Evolutionary conservation across 1,139 yeast genomes (phyloP), one percentile per base, ranked within the genome.

Genomic region (Taphrina confusa): DNA sequence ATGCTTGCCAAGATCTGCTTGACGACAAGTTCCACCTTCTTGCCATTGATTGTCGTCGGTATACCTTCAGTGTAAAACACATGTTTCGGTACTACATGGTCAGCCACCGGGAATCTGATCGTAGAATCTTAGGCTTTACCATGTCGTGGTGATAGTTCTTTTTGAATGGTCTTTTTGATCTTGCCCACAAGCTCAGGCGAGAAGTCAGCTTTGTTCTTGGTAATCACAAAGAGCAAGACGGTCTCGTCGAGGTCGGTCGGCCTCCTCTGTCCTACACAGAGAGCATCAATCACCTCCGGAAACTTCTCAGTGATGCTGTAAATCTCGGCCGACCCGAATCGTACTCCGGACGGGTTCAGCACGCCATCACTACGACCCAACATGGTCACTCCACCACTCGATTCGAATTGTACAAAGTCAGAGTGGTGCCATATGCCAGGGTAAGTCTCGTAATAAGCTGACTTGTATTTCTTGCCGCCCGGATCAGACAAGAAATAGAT

Each of bases 321-420:
- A 22, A 66, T 64, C 49, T 66, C 68, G 9, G 65, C 63, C 8
- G 66, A 64, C 6, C 67, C 68, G 45, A 66, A 66, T 16, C 68
- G 61, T 14, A 66, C 65, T 3, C 68, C 68, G 4, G 66, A 42
- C 2, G 68, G 68, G 33, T 66, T 66, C 25, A 66, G 46, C 9
- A 66, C 67, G 18, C 68, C 68, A 39, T 66, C 68, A 8, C 67
- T 65, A 12, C 68, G 58, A 8, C 68, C 67, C 22, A 66, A 54
- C 68, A 66, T 63, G 47, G 63, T 47, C 6, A 62, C 50, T 4
- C 67, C 68, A 23, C 56, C 47, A 16, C 67, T 66, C 27, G 46
- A 51, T 14, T 66, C 65, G 39, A 61, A 30, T 18, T 63, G 57
- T n/a, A 66, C 64, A 31, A 63, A 66, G 57, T 66, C 68, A 18